These are phyloP conservation scores for Xerocomellus intermedius DNA, from an alignment of 768 basidiomycete species.

Conservation along the genomic window DNA sequence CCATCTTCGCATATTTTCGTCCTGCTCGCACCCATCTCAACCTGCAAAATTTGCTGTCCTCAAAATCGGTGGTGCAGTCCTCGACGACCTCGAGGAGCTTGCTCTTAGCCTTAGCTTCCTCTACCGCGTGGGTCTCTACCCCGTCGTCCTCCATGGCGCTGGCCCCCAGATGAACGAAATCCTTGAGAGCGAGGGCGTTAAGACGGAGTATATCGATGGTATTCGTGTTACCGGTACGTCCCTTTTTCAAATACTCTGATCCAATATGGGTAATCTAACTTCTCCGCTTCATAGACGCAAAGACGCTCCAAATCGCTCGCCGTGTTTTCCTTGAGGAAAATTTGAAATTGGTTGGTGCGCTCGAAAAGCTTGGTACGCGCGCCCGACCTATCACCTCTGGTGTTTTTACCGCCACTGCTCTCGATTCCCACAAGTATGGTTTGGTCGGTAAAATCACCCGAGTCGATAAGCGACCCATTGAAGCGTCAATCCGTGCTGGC, in stretches of 20 bases:
- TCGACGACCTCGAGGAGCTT: constrained; percentile 89
- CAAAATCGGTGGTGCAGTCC: constrained; percentile 96
- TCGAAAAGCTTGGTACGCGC: constrained; percentile 93
- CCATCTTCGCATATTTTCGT: constrained; percentile 96
- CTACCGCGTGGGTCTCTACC: constrained; percentile 96
- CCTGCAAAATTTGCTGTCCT: constrained; percentile 97
- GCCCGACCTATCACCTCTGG: constrained; percentile 98
- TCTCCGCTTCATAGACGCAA: constrained; percentile 58
- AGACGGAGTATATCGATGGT: constrained; percentile 96
- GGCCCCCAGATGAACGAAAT: constrained; percentile 95
- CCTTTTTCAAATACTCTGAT: not conserved
- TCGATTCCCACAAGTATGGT: constrained; percentile 92
- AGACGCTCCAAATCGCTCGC: constrained; percentile 92
- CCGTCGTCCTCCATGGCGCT: constrained; percentile 93
- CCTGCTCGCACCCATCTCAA: constrained; percentile 84
- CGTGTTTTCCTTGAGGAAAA: constrained; percentile 98
- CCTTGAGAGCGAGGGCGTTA: constrained; percentile 87
- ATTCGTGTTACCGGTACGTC: constrained; percentile 90
- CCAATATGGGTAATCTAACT: not conserved
- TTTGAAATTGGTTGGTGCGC: constrained; percentile 86
- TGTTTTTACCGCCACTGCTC: constrained; percentile 95
- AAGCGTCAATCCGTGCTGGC: constrained; percentile 94
- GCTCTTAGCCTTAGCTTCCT: constrained; percentile 95
- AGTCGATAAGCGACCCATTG: constrained; percentile 94
- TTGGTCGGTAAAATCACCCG: constrained; percentile 94